phyloP scores from a whole-genome alignment of 768 basidiomycete species.

The Lactarius psammicola region DNA sequence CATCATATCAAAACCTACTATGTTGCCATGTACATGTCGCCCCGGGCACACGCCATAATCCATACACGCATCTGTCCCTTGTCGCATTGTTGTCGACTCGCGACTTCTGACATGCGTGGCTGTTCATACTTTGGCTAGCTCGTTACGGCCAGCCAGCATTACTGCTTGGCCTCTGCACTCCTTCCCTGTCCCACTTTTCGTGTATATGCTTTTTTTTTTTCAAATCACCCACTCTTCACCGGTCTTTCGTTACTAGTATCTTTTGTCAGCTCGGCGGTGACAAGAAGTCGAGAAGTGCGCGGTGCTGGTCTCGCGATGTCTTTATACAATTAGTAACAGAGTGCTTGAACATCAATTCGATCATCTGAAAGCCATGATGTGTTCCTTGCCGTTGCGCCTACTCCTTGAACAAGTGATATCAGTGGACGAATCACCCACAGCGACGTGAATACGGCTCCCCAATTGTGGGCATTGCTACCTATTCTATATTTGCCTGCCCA shows the following conservation, averaged over 20 bases:
- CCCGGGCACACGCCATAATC: slow-evolving; percentile 4
- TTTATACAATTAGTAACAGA: slow-evolving; percentile 9
- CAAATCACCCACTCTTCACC: neutral
- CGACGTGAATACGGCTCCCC: neutral
- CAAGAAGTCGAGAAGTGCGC: slow-evolving; percentile 16
- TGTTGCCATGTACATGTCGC: slow-evolving; percentile 24
- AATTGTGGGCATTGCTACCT: neutral
- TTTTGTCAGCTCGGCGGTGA: slow-evolving; percentile 12
- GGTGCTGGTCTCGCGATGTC: slow-evolving; percentile 20
- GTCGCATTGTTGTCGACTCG: slow-evolving; percentile 8
- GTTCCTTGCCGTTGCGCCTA: neutral
- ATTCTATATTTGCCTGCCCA: neutral
- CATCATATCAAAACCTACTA: slow-evolving; percentile 16
- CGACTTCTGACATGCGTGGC: slow-evolving; percentile 6
- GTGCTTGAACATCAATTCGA: neutral
- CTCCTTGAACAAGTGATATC: neutral
- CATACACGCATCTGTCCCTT: slow-evolving; percentile 3
- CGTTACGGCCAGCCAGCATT: slow-evolving; percentile 6
- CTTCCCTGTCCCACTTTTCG: slow-evolving; percentile 3
- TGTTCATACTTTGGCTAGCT: slow-evolving; percentile 22
- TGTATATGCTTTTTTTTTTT: slow-evolving; percentile 12
- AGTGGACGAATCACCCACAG: no score
- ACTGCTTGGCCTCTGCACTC: slow-evolving; percentile 7
- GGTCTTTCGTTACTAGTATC: slow-evolving; percentile 2
- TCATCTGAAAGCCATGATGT: neutral